A percentile compares a stretch with the other conserved stretches of the same genome.
Evolutionary conservation across 1,284 basidiomycete genomes (phyloP).

Genomic region (Sphagnurus paluster): DNA sequence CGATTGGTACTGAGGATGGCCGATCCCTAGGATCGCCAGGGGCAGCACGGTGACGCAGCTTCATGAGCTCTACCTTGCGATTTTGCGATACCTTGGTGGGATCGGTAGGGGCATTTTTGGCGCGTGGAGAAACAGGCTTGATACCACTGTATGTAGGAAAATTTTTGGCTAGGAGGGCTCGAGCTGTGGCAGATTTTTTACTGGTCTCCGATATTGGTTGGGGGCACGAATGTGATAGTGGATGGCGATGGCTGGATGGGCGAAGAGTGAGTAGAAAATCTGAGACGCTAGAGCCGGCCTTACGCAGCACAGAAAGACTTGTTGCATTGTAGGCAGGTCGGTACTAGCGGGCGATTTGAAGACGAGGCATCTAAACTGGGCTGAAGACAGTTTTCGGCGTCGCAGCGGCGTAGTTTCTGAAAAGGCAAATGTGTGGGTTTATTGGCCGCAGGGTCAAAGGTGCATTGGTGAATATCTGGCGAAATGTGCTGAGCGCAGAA

Average conservation of each 20-base stretch:
- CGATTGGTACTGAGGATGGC: constrained; percentile 40
- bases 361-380: constrained; percentile 47
- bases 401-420: constrained; percentile 49
- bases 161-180: constrained; percentile 53
- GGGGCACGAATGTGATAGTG: constrained; percentile 54
- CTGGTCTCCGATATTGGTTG: constrained; percentile 14
- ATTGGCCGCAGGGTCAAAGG: constrained; percentile 19
- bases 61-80: constrained; percentile 65
- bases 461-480: constrained; percentile 60
- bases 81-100: constrained; percentile 55
- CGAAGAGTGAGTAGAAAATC: constrained; percentile 9
- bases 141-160: constrained; percentile 38
- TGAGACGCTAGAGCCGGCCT: constrained; percentile 5
- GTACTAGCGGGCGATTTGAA: constrained; percentile 29
- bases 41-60: constrained; percentile 66
- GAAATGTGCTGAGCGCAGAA: constrained; percentile 61
- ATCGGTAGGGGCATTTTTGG: constrained; percentile 41
- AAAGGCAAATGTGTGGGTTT: constrained; percentile 4
- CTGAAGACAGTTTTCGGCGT: constrained; percentile 50
- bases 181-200: constrained; percentile 48
- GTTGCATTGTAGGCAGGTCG: constrained; percentile 53
- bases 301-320: constrained; percentile 66
- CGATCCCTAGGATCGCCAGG: constrained; percentile 62
- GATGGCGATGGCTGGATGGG: constrained; percentile 55
- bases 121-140: constrained; percentile 24